Base-by-base conservation (phyloP, 2,329 filamentous ascomycete species). In the Neopestalotiopsis clavispora region DNA sequence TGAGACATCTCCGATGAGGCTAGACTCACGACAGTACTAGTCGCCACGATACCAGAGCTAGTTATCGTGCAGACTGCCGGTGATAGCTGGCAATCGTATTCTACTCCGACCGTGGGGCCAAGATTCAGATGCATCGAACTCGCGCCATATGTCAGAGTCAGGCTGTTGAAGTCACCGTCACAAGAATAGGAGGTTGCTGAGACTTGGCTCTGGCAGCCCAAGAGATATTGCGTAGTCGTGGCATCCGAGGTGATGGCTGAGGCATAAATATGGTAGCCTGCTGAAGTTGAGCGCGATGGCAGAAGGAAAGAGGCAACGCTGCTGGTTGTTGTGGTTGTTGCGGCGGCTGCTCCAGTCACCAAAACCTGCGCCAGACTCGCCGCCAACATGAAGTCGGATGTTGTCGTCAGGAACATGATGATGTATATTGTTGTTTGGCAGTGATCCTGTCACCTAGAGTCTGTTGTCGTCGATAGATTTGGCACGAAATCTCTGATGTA, bases 31-130 rank as follows among this genome's bases (percentile, higher is more conserved):
- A 68, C 40, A n/a, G 63, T 60, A 38, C 61, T 61, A 17, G 61
- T 65, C n/a, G 67, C 63, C 62, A 66, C 67, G 28, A 65, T 65
- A 6, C 67, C 67, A 17, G 61, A 68, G 32, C 63, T 66, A 9
- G 63, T 66, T 23, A 49, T 23, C 17, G 63, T 66, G 45, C 63
- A 66, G 6, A 66, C 63, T 10, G 63, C 63, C 42, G 34, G 34
- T 32, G 49, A 64, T 42, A 68, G 14, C 20, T 63, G 23, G 38
- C 67, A 60, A 34, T 60, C 60, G 67, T 65, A 68, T 32, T 65
- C n/a, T 4, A 68, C 13, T 3, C 63, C 63, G 13, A 38, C 63
- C 3, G 28, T 34, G 4, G 63, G 63, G 14, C 63, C 63, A n/a
- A 66, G 63, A 13, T 66, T 66, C 28, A 66, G 32, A 45, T 66